phyloP scores from a whole-genome alignment of 352 stramenopile species.

The Pythium grandisporangium region DNA sequence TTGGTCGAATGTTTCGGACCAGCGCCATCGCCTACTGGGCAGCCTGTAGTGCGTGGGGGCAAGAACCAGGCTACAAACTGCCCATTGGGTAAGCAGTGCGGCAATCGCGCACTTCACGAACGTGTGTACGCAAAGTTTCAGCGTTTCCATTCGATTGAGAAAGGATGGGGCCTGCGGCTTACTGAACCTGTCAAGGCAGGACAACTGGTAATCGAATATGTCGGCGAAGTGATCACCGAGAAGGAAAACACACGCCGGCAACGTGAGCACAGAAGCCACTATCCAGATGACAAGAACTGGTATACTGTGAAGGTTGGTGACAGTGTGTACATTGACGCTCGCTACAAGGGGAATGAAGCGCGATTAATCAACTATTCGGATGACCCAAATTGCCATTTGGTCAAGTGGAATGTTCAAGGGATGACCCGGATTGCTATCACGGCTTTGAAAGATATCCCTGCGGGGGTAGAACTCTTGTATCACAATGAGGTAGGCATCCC shows the following conservation, averaged over 20 bases:
- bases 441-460: constrained; percentile 80
- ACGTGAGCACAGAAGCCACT: constrained; percentile 46
- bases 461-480: constrained; percentile 90
- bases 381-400: constrained; percentile 89
- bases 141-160: constrained; percentile 76
- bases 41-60: constrained; percentile 30
- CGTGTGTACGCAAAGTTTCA: constrained; percentile 65
- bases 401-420: constrained; percentile 93
- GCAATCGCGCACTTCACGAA: constrained; percentile 87
- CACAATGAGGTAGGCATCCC: constrained; percentile 97
- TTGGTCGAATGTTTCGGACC: constrained; percentile 86
- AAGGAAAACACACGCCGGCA: constrained; percentile 47
- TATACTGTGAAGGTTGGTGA: constrained; percentile 88
- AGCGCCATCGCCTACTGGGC: constrained; percentile 59
- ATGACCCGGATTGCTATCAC: constrained; percentile 91
- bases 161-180: constrained; percentile 88
- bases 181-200: constrained; percentile 65
- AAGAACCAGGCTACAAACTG: constrained; percentile 84
- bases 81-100: constrained; percentile 79
- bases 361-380: constrained; percentile 96
- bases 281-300: constrained; percentile 61
- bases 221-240: constrained; percentile 91
- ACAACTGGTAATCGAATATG: constrained; percentile 92
- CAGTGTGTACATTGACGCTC: constrained; percentile 78
- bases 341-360: constrained; percentile 87